Base-by-base conservation (phyloP, 306 rosid genomes). In the Fragaria iinumae region DNA sequence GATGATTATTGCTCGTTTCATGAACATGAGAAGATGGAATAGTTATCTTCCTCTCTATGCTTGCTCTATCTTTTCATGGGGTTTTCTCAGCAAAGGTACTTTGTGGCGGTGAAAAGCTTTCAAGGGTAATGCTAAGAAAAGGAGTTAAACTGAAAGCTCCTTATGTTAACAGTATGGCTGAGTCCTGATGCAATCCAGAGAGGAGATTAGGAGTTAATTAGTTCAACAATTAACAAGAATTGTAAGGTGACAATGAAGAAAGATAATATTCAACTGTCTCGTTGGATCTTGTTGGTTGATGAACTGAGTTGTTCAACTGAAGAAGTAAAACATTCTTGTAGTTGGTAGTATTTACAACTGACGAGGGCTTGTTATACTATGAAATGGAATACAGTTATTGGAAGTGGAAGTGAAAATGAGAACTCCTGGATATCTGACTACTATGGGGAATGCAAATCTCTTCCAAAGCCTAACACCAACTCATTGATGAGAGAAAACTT, bases 1-100 rank as follows among this genome's bases (percentile, higher is more conserved):
- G 93, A 89, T 68, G 91, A 87, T 38, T 91, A 83, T 84, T 82
- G 47, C 74, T 78, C 91, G 80, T 88, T 87, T 76, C 82, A 88
- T 68, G 87, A 87, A 80, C 83, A 89, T 76, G 90, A 86, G 75
- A 85, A 83, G 78, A 69, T 66, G 55, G 89, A 87, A 74, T 86
- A 76, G 67, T 57, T 81, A 29, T 62, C 85, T 56, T 81, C 93
- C 64, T 80, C 69, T 80, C 89, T 90, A 88, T 73, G 70, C 85
- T 73, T 90, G 85, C 80, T 84, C 86, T 52, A 74, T 78, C 88
- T 94, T 80, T 75, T 91, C 76, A 72, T 78, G 72, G 91, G 93
- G 20, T 36, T 36, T 36, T 36, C 39, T 36, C 39, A 36, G 39
- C 6, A 5, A 36, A 36, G 39, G 5, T 6, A 36, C 97, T 90